These are phyloP conservation scores for Neurospora sublineolata DNA, from an alignment of 495 filamentous ascomycete species.

Conservation along the genomic window DNA sequence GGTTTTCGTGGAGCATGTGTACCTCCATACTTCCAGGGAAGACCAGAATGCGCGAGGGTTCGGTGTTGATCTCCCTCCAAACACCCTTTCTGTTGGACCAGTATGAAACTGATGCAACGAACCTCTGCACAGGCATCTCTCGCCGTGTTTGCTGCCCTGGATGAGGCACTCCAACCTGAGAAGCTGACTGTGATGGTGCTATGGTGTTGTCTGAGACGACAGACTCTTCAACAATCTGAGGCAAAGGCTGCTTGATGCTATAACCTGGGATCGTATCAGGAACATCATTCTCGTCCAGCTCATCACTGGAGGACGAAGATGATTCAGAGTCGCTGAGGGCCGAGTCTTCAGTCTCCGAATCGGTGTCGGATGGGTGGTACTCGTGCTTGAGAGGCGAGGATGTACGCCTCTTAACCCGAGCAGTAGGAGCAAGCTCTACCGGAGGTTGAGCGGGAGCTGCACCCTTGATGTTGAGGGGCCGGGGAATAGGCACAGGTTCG, in stretches of 20 bases:
- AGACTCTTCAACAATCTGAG: slow-evolving; percentile 12
- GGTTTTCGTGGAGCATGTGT: slow-evolving; percentile 48
- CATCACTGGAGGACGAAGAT: slow-evolving; percentile 37
- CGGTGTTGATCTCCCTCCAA: slow-evolving; percentile 69
- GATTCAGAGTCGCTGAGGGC: slow-evolving; percentile 32
- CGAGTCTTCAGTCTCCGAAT: slow-evolving; percentile 40
- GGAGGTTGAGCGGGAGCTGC: slow-evolving; percentile 37
- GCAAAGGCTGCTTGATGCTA: slow-evolving; percentile 29
- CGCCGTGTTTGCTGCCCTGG: slow-evolving; percentile 30
- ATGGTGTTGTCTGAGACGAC: slow-evolving; percentile 39
- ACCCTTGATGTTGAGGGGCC: slow-evolving; percentile 37
- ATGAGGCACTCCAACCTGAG: slow-evolving; percentile 49
- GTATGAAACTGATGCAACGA: slow-evolving; percentile 66
- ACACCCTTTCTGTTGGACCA: slow-evolving; percentile 68
- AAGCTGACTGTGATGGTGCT: slow-evolving; percentile 65
- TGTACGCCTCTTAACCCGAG: slow-evolving; percentile 51
- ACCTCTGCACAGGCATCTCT: slow-evolving; percentile 44
- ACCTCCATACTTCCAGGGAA: slow-evolving; percentile 81
- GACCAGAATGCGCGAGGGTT: slow-evolving; percentile 59
- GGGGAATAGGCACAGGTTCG: slow-evolving; percentile 38
- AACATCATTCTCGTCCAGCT: slow-evolving; percentile 38
- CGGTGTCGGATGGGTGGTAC: slow-evolving; percentile 79
- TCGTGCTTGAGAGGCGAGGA: slow-evolving; percentile 97
- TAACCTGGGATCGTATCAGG: slow-evolving; percentile 38
- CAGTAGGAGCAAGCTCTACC: slow-evolving; percentile 27